Conservation (phyloP, 495 filamentous ascomycete genomes). For the Penicillium simplicissimum region DNA sequence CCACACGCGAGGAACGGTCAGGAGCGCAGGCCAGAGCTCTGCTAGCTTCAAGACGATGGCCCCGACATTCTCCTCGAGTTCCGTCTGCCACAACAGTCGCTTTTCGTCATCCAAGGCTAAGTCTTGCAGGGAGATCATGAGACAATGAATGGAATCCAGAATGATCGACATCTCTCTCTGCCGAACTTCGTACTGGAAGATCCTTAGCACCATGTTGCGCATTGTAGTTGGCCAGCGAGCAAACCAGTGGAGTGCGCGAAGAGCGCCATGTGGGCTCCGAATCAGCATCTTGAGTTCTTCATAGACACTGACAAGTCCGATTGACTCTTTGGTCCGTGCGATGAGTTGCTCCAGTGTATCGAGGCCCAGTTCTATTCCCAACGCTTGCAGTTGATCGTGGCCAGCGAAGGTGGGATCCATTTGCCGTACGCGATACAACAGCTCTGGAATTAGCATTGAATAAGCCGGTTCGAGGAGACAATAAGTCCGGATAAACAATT, state of each 20-base stretch:
- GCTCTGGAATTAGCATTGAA: slow-evolving; percentile 60
- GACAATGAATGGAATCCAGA: slow-evolving; percentile 43
- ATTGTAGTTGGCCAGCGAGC: slow-evolving; percentile 54
- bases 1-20: slow-evolving; percentile 65
- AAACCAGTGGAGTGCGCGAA: slow-evolving; percentile 63
- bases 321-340: slow-evolving; percentile 68
- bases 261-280: slow-evolving; percentile 32
- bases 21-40: slow-evolving; percentile 55
- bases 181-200: slow-evolving; percentile 61
- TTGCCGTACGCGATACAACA: slow-evolving; percentile 53
- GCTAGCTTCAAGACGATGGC: slow-evolving; percentile 53
- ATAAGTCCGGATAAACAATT: slow-evolving; percentile 69
- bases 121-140: slow-evolving; percentile 51
- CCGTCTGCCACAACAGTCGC: slow-evolving; percentile 30
- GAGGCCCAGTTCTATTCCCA: slow-evolving; percentile 65
- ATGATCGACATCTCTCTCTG: slow-evolving; percentile 57
- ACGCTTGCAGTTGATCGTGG: slow-evolving; percentile 56
- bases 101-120: slow-evolving; percentile 33
- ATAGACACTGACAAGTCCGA: slow-evolving; percentile 61
- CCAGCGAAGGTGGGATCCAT: slow-evolving; percentile 45
- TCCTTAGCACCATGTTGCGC: slow-evolving; percentile 67
- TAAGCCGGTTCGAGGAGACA: slow-evolving; percentile 79
- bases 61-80: slow-evolving; percentile 48
- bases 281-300: slow-evolving; percentile 54
- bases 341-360: slow-evolving; percentile 78